A percentile compares a stretch with the other conserved stretches of the same genome.
Evolutionary conservation across 495 filamentous ascomycete species (phyloP).

Genomic region (Neurospora intermedia): DNA sequence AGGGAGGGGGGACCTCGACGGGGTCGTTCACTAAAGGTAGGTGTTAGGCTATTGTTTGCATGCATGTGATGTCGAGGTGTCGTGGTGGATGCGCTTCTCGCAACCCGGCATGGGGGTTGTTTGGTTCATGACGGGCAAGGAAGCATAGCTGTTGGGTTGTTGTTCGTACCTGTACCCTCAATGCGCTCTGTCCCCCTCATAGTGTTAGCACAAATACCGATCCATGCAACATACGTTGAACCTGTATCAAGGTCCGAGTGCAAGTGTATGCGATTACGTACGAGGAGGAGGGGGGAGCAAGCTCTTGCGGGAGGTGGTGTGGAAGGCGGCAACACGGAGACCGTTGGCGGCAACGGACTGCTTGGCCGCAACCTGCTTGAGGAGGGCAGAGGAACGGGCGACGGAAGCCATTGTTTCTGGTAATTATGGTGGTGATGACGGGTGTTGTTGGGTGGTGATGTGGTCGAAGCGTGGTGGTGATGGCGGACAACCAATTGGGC

Average conservation of each 20-base stretch:
- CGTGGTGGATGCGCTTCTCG: not conserved
- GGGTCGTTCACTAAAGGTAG: constrained; percentile 68
- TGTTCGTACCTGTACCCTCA: constrained; percentile 62
- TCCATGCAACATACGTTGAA: constrained; percentile 3
- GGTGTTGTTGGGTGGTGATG: not conserved
- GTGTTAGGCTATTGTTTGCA: not conserved
- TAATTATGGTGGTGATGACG: not conserved
- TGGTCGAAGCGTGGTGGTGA: not conserved
- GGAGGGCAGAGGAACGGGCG: constrained; percentile 41
- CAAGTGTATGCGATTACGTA: constrained; percentile 6
- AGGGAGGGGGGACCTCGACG: constrained; percentile 57
- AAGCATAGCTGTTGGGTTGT: not conserved
- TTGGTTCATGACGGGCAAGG: not conserved
- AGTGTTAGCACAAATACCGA: constrained; percentile 19
- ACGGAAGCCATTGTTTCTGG: constrained; percentile 41
- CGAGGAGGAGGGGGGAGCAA: constrained; percentile 46
- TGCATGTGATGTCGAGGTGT: not conserved
- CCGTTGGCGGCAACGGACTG: constrained; percentile 20
- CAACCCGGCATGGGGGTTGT: not conserved
- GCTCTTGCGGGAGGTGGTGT: constrained; percentile 53
- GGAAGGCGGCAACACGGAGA: constrained; percentile 52
- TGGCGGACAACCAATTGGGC: not conserved
- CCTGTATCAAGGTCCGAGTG: constrained; percentile 2
- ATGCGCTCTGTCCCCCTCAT: constrained; percentile 49
- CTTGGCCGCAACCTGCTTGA: constrained; percentile 32